phyloP scores from a whole-genome alignment of 2,329 filamentous ascomycete species.

The Fusarium acutatum region DNA sequence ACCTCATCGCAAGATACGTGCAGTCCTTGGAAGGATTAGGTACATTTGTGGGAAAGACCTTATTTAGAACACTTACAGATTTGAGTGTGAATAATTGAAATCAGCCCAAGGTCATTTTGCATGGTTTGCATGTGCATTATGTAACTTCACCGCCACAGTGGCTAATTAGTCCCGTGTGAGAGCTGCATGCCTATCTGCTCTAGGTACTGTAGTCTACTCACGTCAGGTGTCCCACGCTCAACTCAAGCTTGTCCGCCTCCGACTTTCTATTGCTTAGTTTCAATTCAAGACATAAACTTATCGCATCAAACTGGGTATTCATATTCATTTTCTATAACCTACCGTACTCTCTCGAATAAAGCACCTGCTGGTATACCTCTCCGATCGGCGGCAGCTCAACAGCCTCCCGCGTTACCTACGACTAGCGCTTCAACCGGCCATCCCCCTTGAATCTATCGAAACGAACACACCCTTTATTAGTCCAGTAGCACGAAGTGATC shows the following conservation, averaged over 20 bases:
- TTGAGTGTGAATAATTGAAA: background rate
- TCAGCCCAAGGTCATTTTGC: background rate
- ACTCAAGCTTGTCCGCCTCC: constrained; percentile 25
- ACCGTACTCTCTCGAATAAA: constrained; percentile 10
- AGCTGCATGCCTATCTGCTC: constrained; percentile 22
- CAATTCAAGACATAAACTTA: constrained; percentile 20
- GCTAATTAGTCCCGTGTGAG: constrained; percentile 37
- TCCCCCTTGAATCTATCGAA: constrained; percentile 22
- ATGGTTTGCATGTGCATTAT: constrained; percentile 35
- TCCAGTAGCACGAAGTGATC: constrained; percentile 7
- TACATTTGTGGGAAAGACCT: background rate
- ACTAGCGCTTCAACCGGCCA: constrained; percentile 18
- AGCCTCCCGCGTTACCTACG: constrained; percentile 8
- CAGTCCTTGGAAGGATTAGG: background rate
- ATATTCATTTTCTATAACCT: background rate
- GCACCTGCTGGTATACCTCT: constrained; percentile 24
- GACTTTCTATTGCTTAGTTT: constrained; percentile 31
- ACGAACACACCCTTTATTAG: background rate
- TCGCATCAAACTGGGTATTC: constrained; percentile 14
- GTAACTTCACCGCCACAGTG: constrained; percentile 45
- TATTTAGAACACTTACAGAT: background rate
- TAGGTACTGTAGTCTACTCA: constrained; percentile 13
- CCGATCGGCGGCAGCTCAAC: constrained; percentile 15
- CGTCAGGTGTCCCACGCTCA: constrained; percentile 39
- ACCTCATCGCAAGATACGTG: background rate